Evolutionary conservation across 306 rosid genomes (phyloP), one percentile per base, ranked within the genome.

Genomic region (Quercus rubra): DNA sequence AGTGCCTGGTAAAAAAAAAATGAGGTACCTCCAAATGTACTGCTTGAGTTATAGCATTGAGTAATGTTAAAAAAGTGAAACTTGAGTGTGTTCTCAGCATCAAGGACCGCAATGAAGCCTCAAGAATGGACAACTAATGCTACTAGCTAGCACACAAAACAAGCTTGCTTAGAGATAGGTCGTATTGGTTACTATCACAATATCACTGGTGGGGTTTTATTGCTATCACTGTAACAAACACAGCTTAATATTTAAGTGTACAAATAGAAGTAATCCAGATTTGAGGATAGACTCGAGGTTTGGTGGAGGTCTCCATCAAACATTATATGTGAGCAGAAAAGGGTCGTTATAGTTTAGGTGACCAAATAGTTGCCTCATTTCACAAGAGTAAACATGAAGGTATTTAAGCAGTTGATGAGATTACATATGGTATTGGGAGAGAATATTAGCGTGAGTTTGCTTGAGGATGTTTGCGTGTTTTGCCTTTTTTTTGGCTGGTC

Each of bases 241-340:
- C 71, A 78, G 74, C 73, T 79, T 70, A 55, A 51, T 63, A 21
- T 74, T 78, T 18, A 63, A 5, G 25, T 3, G 13, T 19, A 33
- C 27, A 23, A 67, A n/a, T n/a, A 27, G 72, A 31, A 86, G 81
- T 21, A 17, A 79, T 73, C 55, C 70, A 5, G 41, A 75, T 78
- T 66, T 54, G 76, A 64, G 67, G 89, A 88, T 88, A 84, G 85
- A 63, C 85, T 80, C 64, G 19, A 27, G 41, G 75, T 85, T 85
- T 87, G 89, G 83, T 71, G 83, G 14, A 71, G 73, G 79, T 79
- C 76, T 83, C 71, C 64, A 82, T 62, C 82, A 76, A 70, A 77
- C 81, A 73, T 33, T 84, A 74, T 76, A 62, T 71, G 83, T 63
- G 61, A 85, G 30, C 57, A 38, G 58, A 63, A 25, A 15, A 68